Conservation (phyloP, 2,329 filamentous ascomycete species). For the Polytolypa hystricis region DNA sequence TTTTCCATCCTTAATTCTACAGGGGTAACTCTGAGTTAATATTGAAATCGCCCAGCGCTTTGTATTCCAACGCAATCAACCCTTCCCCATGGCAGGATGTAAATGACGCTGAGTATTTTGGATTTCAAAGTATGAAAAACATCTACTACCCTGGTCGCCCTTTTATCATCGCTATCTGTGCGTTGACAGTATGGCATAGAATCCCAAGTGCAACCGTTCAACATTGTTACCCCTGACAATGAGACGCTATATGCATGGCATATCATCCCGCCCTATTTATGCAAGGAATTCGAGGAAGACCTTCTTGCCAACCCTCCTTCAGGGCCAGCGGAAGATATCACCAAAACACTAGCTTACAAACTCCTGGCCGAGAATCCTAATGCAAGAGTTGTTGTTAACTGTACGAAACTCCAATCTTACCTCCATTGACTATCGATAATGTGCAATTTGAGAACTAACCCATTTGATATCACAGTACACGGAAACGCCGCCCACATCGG, state of each 20-base stretch:
- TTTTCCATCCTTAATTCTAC: slow-evolving; percentile 1
- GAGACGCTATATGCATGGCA: slow-evolving; percentile 84
- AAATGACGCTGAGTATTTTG: slow-evolving; percentile 68
- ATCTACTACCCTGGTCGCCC: not conserved
- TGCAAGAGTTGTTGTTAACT: slow-evolving; percentile 45
- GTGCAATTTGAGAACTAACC: slow-evolving; percentile 7
- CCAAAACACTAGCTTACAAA: slow-evolving; percentile 38
- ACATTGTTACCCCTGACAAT: slow-evolving; percentile 60
- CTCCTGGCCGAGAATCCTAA: slow-evolving; percentile 41
- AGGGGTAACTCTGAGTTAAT: slow-evolving; percentile 2
- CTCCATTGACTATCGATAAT: slow-evolving; percentile 10
- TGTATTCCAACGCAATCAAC: slow-evolving; percentile 76
- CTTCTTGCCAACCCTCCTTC: slow-evolving; percentile 47
- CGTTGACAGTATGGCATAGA: slow-evolving; percentile 39
- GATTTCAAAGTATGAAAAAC: slow-evolving; percentile 61
- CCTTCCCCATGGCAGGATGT: slow-evolving; percentile 61
- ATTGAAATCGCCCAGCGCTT: slow-evolving; percentile 42
- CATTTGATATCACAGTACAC: slow-evolving; percentile 23
- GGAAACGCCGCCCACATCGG: slow-evolving; percentile 77
- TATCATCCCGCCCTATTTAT: slow-evolving; percentile 67
- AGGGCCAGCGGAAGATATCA: slow-evolving; percentile 38
- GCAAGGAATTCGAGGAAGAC: slow-evolving; percentile 56
- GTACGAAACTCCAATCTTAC: slow-evolving; percentile 20
- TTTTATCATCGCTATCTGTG: not conserved
- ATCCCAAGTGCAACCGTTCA: slow-evolving; percentile 83